Evolutionary conservation across 1,284 basidiomycete genomes (phyloP).

Genomic region (Puccinia horiana): DNA sequence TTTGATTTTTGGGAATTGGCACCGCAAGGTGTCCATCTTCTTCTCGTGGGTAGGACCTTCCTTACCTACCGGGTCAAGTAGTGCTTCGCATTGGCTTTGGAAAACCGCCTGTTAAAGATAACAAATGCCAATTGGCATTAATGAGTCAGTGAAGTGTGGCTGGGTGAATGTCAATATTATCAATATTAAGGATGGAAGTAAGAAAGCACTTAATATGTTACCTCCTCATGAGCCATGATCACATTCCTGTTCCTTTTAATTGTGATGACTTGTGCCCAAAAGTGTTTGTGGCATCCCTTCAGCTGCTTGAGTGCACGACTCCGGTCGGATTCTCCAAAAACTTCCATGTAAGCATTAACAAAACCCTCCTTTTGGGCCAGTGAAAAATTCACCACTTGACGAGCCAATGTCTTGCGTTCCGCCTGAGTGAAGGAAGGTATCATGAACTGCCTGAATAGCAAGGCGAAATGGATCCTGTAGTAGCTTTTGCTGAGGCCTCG

Average conservation of each 20-base stretch:
- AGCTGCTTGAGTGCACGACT: not conserved
- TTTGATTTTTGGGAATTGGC: not conserved
- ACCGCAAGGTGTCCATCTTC: not conserved
- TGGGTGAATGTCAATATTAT: too few species aligned
- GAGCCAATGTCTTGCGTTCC: not conserved
- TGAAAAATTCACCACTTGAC: slow-evolving; percentile 22
- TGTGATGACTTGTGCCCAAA: not conserved
- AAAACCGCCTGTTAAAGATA: not conserved
- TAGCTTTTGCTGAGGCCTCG: not conserved
- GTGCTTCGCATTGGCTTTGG: not conserved
- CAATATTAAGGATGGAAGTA: too few species aligned
- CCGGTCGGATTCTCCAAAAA: not conserved
- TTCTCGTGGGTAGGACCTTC: not conserved
- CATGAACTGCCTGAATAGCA: not conserved
- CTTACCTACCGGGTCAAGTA: not conserved
- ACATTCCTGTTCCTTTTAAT: not conserved
- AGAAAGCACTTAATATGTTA: not conserved
- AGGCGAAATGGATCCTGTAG: slow-evolving; percentile 12
- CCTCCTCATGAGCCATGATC: not conserved
- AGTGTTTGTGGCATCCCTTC: slow-evolving; percentile 25
- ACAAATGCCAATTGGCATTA: too few species aligned
- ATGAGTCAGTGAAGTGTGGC: too few species aligned
- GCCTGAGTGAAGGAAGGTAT: not conserved
- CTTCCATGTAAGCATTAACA: slow-evolving; percentile 4
- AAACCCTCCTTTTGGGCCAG: not conserved